Evolutionary conservation across 2,329 filamentous ascomycete genomes (phyloP).

Genomic region (Hypomyces perniciosus): DNA sequence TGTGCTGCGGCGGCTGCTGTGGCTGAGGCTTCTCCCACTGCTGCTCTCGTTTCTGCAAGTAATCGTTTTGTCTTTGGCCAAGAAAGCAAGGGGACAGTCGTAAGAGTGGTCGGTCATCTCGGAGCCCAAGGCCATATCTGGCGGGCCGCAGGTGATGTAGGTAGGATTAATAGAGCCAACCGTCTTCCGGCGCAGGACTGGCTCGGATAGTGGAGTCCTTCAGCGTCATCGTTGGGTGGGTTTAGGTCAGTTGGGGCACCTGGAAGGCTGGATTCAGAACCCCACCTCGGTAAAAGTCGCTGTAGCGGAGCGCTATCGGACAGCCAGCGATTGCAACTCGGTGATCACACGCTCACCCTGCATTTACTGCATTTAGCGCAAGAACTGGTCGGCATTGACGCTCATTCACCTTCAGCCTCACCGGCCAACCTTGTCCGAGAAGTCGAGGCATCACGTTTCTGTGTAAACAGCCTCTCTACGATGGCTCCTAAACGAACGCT

Average conservation of each 20-base stretch:
- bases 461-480: conserved; percentile 2
- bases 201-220: no score
- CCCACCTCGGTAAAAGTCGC: neutral
- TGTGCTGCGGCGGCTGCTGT: no score
- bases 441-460: neutral
- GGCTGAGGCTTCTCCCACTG: neutral
- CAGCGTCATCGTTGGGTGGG: no score
- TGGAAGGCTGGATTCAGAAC: neutral
- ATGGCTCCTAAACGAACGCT: conserved; percentile 30
- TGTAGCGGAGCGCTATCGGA: neutral
- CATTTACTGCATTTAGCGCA: no score
- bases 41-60: conserved; percentile 2
- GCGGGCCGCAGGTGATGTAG: conserved; percentile 4
- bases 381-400: neutral
- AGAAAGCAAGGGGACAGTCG: neutral
- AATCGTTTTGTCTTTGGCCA: neutral
- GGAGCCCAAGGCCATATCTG: neutral
- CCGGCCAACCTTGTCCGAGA: neutral
- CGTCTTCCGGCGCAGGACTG: no score
- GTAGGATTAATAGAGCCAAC: neutral
- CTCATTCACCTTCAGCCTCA: neutral
- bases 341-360: neutral
- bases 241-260: neutral
- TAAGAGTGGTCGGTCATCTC: neutral
- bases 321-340: neutral